These are phyloP conservation scores for Trametes cinnabarina DNA, from an alignment of 768 basidiomycete genomes.

Conservation along the genomic window DNA sequence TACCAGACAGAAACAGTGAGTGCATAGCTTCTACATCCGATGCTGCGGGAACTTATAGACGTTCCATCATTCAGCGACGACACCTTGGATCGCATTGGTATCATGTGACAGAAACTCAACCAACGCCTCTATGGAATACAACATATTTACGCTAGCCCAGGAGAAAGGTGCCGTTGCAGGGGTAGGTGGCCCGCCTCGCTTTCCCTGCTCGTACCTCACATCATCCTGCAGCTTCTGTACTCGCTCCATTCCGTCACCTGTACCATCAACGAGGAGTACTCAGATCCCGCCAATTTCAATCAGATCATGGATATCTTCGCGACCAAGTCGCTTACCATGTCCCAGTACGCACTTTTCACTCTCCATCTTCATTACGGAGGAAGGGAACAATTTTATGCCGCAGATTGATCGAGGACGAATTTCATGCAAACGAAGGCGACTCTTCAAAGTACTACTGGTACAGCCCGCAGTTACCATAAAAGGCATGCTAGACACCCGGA, in stretches of 20 bases:
- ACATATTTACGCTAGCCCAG: conserved; percentile 81
- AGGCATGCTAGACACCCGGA: too few relatives aligned
- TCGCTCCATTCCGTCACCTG: conserved; percentile 72
- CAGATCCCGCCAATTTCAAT: conserved; percentile 59
- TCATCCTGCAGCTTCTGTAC: conserved; percentile 62
- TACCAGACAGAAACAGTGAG: conserved; percentile 48
- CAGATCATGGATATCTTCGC: conserved; percentile 76
- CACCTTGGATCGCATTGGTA: conserved; percentile 91
- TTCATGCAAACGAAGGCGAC: conserved; percentile 43
- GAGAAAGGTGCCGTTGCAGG: conserved; percentile 80
- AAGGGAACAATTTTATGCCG: too few relatives aligned
- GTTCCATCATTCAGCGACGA: conserved; percentile 40
- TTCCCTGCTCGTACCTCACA: not conserved
- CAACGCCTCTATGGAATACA: conserved; percentile 52
- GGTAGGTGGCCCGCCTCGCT: conserved; percentile 40
- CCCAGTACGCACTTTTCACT: conserved; percentile 1
- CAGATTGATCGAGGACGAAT: conserved; percentile 57
- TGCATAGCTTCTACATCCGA: not conserved
- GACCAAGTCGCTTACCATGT: conserved; percentile 48
- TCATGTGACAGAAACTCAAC: conserved; percentile 80
- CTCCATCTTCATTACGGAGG: too few relatives aligned
- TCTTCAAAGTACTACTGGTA: conserved; percentile 51
- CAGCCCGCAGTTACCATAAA: too few relatives aligned
- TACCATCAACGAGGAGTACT: conserved; percentile 70
- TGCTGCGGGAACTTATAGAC: too few relatives aligned